A percentile compares a stretch with the other conserved stretches of the same genome.
Conservation (phyloP, 805 yeast species). For the Candida ulmi region DNA sequence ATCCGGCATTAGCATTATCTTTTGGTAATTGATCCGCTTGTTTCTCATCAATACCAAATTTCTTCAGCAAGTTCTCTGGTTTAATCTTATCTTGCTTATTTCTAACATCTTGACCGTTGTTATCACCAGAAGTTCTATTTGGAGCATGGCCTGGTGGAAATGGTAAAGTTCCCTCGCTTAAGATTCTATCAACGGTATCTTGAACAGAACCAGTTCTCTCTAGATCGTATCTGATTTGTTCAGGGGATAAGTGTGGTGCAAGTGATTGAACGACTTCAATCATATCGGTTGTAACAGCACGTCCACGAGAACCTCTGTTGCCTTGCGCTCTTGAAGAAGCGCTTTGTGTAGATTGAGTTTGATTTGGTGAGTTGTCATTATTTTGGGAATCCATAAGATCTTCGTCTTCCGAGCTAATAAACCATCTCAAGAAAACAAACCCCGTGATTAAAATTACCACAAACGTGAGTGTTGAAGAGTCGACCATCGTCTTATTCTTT, state of each 20-base stretch:
- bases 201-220: slow-evolving; percentile 77
- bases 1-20: slow-evolving; percentile 18
- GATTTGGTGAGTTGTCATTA: slow-evolving; percentile 7
- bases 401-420: slow-evolving; percentile 49
- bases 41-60: slow-evolving; percentile 33
- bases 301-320: slow-evolving; percentile 15
- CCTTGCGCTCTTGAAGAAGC: neutral
- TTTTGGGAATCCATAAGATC: slow-evolving; percentile 7
- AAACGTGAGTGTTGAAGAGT: slow-evolving; percentile 48
- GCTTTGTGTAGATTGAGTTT: neutral
- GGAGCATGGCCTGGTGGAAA: slow-evolving; percentile 38
- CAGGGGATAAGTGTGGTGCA: slow-evolving; percentile 66
- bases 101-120: slow-evolving; percentile 13
- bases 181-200: slow-evolving; percentile 65
- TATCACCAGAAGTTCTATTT: slow-evolving; percentile 5
- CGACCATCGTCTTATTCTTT: slow-evolving; percentile 28
- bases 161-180: slow-evolving; percentile 58
- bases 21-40: slow-evolving; percentile 1
- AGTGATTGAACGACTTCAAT: slow-evolving; percentile 78
- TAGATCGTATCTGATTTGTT: slow-evolving; percentile 70
- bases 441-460: slow-evolving; percentile 44
- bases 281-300: slow-evolving; percentile 65
- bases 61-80: slow-evolving; percentile 31
- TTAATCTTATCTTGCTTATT: slow-evolving; percentile 18
- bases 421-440: slow-evolving; percentile 60